These are phyloP conservation scores for Sugiyamaella pinicola DNA, from an alignment of 1,139 yeast genomes.

Conservation along the genomic window DNA sequence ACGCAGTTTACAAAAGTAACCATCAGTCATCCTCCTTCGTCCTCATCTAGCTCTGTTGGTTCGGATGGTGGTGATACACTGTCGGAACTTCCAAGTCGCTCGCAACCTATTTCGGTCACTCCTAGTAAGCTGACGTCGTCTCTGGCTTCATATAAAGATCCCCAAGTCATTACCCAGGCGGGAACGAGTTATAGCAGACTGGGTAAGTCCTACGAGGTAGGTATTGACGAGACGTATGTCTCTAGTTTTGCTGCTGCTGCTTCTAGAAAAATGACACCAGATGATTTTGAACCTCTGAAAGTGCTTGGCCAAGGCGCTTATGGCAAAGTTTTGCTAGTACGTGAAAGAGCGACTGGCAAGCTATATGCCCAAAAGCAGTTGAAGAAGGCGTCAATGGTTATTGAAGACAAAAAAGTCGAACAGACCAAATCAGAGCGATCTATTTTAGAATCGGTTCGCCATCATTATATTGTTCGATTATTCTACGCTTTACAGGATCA, in stretches of 20 bases:
- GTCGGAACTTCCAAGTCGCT: constrained; percentile 22
- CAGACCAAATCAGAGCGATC: constrained; percentile 73
- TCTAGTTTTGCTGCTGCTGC: constrained; percentile 35
- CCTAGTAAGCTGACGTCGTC: constrained; percentile 21
- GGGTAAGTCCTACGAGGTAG: constrained; percentile 54
- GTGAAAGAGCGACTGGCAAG: constrained; percentile 63
- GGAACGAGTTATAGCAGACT: constrained; percentile 46
- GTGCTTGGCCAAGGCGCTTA: constrained; percentile 92
- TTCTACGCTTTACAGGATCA: constrained; percentile 90
- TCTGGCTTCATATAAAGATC: constrained; percentile 31
- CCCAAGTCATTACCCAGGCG: constrained; percentile 31
- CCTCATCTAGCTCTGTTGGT: background rate
- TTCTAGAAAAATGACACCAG: constrained; percentile 40
- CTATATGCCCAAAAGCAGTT: constrained; percentile 89
- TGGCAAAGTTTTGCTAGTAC: constrained; percentile 82
- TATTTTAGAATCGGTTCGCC: constrained; percentile 69
- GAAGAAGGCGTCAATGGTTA: constrained; percentile 71
- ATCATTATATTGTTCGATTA: constrained; percentile 84
- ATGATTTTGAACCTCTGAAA: constrained; percentile 74
- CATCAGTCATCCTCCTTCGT: background rate
- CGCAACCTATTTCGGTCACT: constrained; percentile 27
- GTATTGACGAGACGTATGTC: constrained; percentile 45
- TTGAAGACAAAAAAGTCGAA: constrained; percentile 53
- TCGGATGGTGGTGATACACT: constrained; percentile 17
- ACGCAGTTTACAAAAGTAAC: constrained; percentile 9